Evolutionary conservation across 2,329 filamentous ascomycete species (phyloP).

Genomic region (Orbilia brochopaga): DNA sequence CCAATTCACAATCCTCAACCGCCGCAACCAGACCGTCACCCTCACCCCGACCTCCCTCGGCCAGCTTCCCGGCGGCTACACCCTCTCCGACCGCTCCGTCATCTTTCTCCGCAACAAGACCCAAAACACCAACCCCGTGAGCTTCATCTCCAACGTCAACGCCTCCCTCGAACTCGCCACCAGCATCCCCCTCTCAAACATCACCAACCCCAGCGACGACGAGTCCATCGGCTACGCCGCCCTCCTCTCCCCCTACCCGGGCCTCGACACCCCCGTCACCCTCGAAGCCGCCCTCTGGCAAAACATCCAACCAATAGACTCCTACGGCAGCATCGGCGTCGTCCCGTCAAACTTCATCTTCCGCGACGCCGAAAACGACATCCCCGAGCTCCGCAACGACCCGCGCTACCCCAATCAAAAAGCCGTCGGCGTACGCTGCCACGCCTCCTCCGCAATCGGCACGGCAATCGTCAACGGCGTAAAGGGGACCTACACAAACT

Average conservation of each 20-base stretch:
- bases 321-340: slow-evolving; percentile 21
- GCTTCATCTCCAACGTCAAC: slow-evolving; percentile 34
- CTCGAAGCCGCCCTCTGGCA: slow-evolving; percentile 42
- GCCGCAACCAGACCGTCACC: slow-evolving; percentile 30
- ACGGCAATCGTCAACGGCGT: slow-evolving; percentile 36
- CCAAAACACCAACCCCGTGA: slow-evolving; percentile 4
- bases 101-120: slow-evolving; percentile 29
- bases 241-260: slow-evolving; percentile 19
- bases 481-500: slow-evolving; percentile 27
- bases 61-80: slow-evolving; percentile 18
- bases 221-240: slow-evolving; percentile 38
- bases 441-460: slow-evolving; percentile 41
- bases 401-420: slow-evolving; percentile 35
- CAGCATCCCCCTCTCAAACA: slow-evolving; percentile 1
- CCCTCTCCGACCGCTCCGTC: slow-evolving; percentile 5
- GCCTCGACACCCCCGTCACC: slow-evolving; percentile 22
- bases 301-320: slow-evolving; percentile 24
- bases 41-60: background rate
- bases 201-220: slow-evolving; percentile 23
- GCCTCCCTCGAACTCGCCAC: slow-evolving; percentile 38
- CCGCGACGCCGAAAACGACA: slow-evolving; percentile 36
- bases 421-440: slow-evolving; percentile 37
- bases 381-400: slow-evolving; percentile 29
- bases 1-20: slow-evolving; percentile 33
- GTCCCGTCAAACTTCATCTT: slow-evolving; percentile 34